These are phyloP conservation scores for Biancaea sappan DNA, from an alignment of 306 rosid species.

Conservation along the genomic window DNA sequence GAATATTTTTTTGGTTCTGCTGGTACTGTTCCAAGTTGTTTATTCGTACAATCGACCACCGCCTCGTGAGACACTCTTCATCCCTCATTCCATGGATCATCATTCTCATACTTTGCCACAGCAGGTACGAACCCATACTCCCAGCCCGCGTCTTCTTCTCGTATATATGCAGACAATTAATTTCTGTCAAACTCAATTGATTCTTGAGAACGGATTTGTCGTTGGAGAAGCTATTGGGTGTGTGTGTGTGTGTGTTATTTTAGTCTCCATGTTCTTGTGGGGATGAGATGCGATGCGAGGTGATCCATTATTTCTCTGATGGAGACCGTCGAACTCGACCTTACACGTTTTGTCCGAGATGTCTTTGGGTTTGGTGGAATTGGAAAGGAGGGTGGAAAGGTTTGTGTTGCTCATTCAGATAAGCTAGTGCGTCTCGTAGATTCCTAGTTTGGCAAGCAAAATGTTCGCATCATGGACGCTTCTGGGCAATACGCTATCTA, in stretches of 20 bases:
- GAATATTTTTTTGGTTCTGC: background rate
- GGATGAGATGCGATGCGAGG: background rate
- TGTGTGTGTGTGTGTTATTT: background rate
- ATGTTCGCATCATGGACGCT: background rate
- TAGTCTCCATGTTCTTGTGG: background rate
- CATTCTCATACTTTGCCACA: constrained; percentile 33
- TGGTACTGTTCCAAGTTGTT: background rate
- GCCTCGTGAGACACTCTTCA: constrained; percentile 28
- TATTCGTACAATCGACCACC: constrained; percentile 41
- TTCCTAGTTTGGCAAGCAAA: background rate
- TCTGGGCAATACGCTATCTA: background rate
- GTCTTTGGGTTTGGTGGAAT: background rate
- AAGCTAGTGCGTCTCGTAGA: background rate
- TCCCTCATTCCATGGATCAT: background rate
- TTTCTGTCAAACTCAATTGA: background rate
- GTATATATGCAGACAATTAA: no score
- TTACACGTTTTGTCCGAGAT: background rate
- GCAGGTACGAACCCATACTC: constrained; percentile 25
- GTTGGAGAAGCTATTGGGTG: background rate
- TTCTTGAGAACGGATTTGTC: background rate
- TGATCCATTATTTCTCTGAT: background rate
- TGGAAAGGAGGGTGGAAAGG: background rate
- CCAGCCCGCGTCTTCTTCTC: background rate
- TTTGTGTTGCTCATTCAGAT: background rate
- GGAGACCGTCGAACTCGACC: no score